Evolutionary conservation across 176 grass and related monocot genomes (phyloP).

Genomic region (Rhynchospora pubera): DNA sequence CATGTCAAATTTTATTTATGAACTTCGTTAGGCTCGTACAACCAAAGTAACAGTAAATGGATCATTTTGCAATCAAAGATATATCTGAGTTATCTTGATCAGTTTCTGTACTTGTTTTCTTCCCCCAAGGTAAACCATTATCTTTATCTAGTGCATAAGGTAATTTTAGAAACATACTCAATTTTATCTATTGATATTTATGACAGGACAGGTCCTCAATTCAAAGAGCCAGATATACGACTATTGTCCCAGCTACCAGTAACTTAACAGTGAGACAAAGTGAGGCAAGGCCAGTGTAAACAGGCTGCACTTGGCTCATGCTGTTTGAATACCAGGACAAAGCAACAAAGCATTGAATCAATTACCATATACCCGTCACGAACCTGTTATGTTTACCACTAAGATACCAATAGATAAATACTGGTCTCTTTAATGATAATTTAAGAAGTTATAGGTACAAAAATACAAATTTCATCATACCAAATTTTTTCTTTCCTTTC

Average conservation of each 20-base stretch:
- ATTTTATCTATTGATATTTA: background rate
- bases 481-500: background rate
- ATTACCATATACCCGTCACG: background rate
- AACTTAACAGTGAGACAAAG: background rate
- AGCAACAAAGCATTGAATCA: background rate
- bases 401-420: background rate
- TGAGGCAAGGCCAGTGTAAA: background rate
- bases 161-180: background rate
- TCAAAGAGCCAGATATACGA: background rate
- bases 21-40: background rate
- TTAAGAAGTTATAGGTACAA: background rate
- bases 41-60: background rate
- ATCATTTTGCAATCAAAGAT: background rate
- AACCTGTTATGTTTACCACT: background rate
- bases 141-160: background rate
- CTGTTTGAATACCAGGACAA: background rate
- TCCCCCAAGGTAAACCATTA: background rate
- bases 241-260: background rate
- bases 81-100: background rate
- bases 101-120: background rate
- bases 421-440: background rate
- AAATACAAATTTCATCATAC: background rate
- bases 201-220: background rate
- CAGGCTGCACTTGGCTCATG: background rate
- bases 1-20: background rate